Percentiles rank a stretch among this genome's conserved stretches.
Evolutionary conservation across 1,284 basidiomycete genomes (phyloP).

Genomic region (Bjerkandera adusta): DNA sequence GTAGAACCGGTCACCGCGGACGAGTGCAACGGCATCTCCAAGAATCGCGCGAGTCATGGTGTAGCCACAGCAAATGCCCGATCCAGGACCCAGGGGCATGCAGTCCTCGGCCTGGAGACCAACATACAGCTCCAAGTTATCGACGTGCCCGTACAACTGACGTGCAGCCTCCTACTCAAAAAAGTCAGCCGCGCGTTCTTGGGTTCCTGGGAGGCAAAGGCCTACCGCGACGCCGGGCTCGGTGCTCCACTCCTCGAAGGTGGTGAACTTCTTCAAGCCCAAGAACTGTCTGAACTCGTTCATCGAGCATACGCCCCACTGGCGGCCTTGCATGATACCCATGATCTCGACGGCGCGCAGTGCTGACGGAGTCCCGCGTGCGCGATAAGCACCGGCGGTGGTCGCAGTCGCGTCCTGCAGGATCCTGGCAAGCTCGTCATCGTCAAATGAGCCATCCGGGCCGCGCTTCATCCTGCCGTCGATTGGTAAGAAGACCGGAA

Average conservation of each 20-base stretch:
- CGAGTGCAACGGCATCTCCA: constrained; percentile 78
- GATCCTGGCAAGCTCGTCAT: constrained; percentile 65
- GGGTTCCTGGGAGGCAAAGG: constrained; percentile 5
- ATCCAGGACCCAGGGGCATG: constrained; percentile 65
- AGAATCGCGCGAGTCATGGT: constrained; percentile 86
- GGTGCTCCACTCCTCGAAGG: constrained; percentile 79
- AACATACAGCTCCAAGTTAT: constrained; percentile 73
- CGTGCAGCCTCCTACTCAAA: constrained; percentile 56
- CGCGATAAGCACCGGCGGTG: constrained; percentile 70
- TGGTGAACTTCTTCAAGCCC: constrained; percentile 51
- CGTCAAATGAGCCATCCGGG: constrained; percentile 58
- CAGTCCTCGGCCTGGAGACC: constrained; percentile 67
- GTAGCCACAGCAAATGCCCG: constrained; percentile 84
- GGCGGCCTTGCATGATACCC: constrained; percentile 66
- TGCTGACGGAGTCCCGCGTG: constrained; percentile 69
- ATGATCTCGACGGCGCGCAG: constrained; percentile 73
- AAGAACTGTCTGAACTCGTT: constrained; percentile 68
- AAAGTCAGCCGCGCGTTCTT: neutral
- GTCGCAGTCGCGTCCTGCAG: constrained; percentile 66
- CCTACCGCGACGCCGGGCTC: constrained; percentile 60
- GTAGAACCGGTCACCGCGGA: constrained; percentile 27
- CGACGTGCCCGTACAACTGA: constrained; percentile 69
- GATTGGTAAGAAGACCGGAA: constrained; percentile 5
- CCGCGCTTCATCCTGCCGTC: constrained; percentile 50
- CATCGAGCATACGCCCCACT: constrained; percentile 72